A percentile compares a stretch with the other conserved stretches of the same genome.
phyloP scores from a whole-genome alignment of 352 stramenopile species.

The Globisporangium takayamanum region DNA sequence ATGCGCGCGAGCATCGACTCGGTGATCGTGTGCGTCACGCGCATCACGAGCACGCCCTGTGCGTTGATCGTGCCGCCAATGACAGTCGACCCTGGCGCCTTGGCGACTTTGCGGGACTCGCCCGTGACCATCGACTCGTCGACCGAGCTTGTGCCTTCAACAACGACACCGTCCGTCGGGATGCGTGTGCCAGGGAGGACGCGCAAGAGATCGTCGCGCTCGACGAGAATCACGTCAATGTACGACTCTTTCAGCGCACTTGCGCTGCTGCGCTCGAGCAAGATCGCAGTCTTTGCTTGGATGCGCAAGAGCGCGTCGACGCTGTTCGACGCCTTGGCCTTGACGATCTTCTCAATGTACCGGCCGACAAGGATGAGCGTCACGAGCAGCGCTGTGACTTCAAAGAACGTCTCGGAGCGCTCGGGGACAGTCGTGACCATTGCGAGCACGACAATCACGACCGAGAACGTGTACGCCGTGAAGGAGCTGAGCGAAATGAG shows the following conservation, averaged over 20 bases:
- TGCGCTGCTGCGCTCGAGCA: slow-evolving; percentile 49
- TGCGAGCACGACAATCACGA: slow-evolving; percentile 23
- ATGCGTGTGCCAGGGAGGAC: slow-evolving; percentile 62
- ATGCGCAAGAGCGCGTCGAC: slow-evolving; percentile 60
- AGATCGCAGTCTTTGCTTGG: slow-evolving; percentile 83
- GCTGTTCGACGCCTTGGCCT: slow-evolving; percentile 60
- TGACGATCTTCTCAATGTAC: slow-evolving; percentile 72
- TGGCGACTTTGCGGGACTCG: slow-evolving; percentile 60
- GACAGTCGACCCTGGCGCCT: slow-evolving; percentile 46
- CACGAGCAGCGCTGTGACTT: slow-evolving; percentile 59
- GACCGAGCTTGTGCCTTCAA: slow-evolving; percentile 54
- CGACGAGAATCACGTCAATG: slow-evolving; percentile 71
- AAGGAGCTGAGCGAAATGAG: slow-evolving; percentile 71
- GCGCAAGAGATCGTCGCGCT: slow-evolving; percentile 62
- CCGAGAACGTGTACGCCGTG: slow-evolving; percentile 58
- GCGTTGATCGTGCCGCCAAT: slow-evolving; percentile 71
- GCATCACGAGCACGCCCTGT: slow-evolving; percentile 58
- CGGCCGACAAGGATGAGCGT: slow-evolving; percentile 67
- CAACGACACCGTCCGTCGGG: slow-evolving; percentile 65
- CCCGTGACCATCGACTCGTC: slow-evolving; percentile 80
- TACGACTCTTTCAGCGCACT: slow-evolving; percentile 44
- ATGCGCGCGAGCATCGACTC: slow-evolving; percentile 77
- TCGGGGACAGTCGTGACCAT: slow-evolving; percentile 20
- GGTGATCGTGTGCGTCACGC: slow-evolving; percentile 63
- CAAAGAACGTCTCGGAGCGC: slow-evolving; percentile 62